Conservation (phyloP, 345 rosid genomes). For the Lepidium sativum region DNA sequence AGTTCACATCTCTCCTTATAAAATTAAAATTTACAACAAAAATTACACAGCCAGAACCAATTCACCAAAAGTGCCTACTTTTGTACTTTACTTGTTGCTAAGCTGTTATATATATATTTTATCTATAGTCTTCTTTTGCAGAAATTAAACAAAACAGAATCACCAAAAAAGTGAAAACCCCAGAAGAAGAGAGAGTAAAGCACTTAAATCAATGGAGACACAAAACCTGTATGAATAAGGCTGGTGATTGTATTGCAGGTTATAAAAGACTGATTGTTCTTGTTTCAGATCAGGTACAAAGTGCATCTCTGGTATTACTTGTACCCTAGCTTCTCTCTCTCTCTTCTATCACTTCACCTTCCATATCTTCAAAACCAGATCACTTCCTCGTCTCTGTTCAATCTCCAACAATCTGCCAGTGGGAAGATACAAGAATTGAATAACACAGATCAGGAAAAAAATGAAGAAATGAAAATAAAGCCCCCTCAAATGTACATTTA, state of each 20-base stretch:
- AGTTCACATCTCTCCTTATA: not conserved
- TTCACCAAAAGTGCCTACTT: not conserved
- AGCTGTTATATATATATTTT: not conserved
- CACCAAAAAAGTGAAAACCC: not conserved
- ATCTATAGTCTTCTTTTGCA: not conserved
- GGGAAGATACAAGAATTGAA: not conserved
- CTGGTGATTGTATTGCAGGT: conserved; percentile 12
- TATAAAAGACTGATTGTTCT: not conserved
- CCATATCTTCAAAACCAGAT: not conserved
- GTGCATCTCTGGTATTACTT: not conserved
- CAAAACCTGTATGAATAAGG: conserved; percentile 8
- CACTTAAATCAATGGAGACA: not conserved
- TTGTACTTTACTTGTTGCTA: not conserved
- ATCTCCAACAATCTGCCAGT: not conserved
- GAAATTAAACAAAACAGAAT: not conserved
- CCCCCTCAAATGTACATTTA: too few species aligned
- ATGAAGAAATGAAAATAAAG: not conserved
- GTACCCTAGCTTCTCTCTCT: not conserved
- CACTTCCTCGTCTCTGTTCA: conserved; percentile 5
- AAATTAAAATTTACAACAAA: not conserved
- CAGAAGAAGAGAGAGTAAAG: not conserved
- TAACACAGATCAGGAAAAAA: not conserved
- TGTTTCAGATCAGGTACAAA: not conserved
- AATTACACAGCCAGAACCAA: not conserved
- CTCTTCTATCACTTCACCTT: conserved; percentile 3